These are phyloP conservation scores for Polyplosphaeria fusca DNA, from an alignment of 495 filamentous ascomycete species.

Conservation along the genomic window DNA sequence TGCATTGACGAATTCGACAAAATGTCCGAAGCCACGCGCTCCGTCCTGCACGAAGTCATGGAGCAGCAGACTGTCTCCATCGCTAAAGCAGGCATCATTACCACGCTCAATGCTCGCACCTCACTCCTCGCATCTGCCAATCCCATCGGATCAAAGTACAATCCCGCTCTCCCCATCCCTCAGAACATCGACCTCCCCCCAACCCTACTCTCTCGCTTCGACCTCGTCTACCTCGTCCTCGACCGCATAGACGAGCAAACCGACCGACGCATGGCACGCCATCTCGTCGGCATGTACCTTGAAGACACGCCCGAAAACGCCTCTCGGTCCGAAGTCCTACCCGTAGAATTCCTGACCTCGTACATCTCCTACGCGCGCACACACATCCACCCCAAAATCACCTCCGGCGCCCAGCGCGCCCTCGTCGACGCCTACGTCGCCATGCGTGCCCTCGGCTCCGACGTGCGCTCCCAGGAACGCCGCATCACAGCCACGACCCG, in stretches of 20 bases:
- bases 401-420: slow-evolving; percentile 69
- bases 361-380: slow-evolving; percentile 97
- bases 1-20: slow-evolving; percentile 99
- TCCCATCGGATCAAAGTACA: slow-evolving; percentile 96
- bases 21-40: slow-evolving; percentile 94
- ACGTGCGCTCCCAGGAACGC: slow-evolving; percentile 88
- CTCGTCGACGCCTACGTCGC: slow-evolving; percentile 87
- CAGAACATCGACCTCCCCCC: slow-evolving; percentile 98
- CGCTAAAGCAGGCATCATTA: slow-evolving; percentile 98
- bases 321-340: slow-evolving; percentile 71
- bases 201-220: slow-evolving; percentile 90
- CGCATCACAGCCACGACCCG: slow-evolving; percentile 96
- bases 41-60: slow-evolving; percentile 98
- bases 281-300: slow-evolving; percentile 94
- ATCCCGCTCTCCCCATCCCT: slow-evolving; percentile 88
- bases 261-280: slow-evolving; percentile 83
- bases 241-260: slow-evolving; percentile 86
- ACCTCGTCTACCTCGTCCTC: slow-evolving; percentile 93
- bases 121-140: slow-evolving; percentile 95
- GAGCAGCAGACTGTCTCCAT: slow-evolving; percentile 99
- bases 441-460: slow-evolving; percentile 93
- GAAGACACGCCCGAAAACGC: slow-evolving; percentile 90
- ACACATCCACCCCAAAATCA: slow-evolving; percentile 77
- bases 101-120: slow-evolving; percentile 91
- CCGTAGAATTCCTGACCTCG: slow-evolving; percentile 89